phyloP scores from a whole-genome alignment of 345 rosid species.

The Acer campestre region DNA sequence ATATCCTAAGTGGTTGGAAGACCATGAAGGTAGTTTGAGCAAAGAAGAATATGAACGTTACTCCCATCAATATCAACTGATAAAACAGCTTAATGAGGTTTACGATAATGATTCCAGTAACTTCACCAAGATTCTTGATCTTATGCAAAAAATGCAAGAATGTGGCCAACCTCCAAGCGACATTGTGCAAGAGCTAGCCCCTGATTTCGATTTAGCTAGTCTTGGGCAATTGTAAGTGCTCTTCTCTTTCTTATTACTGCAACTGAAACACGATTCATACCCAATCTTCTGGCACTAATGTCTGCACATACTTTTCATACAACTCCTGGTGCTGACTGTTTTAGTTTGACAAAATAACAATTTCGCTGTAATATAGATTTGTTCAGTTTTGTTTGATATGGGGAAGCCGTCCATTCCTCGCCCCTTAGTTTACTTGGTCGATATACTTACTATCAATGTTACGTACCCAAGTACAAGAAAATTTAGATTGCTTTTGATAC shows the following conservation, averaged over 20 bases:
- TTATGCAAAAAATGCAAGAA: conserved; percentile 99
- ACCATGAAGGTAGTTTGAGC: conserved; percentile 58
- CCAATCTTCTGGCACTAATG: not conserved
- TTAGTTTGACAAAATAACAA: not conserved
- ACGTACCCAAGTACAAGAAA: not conserved
- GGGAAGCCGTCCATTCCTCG: not conserved
- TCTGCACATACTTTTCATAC: not conserved
- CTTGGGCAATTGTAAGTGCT: conserved; percentile 83
- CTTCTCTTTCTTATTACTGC: not conserved
- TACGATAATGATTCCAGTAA: conserved; percentile 77
- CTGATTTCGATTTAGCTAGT: conserved; percentile 76
- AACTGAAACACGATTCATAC: not conserved
- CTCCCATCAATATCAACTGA: conserved; percentile 67
- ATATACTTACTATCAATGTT: not conserved
- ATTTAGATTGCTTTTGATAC: not conserved
- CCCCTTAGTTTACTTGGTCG: not conserved
- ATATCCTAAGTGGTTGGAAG: conserved; percentile 94
- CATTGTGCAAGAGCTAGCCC: conserved; percentile 87
- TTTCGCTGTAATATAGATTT: not conserved
- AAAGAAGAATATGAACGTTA: conserved; percentile 74
- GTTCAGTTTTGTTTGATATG: not conserved
- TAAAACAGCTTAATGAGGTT: conserved; percentile 77
- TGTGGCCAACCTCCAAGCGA: conserved; percentile 98
- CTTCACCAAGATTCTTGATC: conserved; percentile 80
- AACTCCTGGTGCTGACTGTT: not conserved